Evolutionary conservation across 805 yeast genomes (phyloP), one percentile per base, ranked within the genome.

Genomic region (Naumovozyma baii): DNA sequence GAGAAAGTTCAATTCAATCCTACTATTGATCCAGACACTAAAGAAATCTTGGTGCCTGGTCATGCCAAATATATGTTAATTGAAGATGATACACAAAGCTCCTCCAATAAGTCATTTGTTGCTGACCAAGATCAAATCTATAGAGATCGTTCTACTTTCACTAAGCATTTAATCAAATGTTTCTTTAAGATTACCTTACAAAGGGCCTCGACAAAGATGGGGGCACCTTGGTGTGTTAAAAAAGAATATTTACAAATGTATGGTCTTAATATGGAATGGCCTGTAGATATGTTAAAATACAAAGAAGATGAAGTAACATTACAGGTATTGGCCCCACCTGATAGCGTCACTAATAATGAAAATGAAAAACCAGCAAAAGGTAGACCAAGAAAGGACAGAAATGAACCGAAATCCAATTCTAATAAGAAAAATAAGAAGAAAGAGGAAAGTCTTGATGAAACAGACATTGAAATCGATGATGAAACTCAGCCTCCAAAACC

Each of bases 151-250:
- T 80, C 81, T 44, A 72, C 81, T 39, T 88, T 87, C 64, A 88
- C 96, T 8, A 92, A 90, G 60, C 81, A 88, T 76, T 72, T 83
- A 39, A 82, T 92, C 29, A 83, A 88, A 58, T 80, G 95, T n/a
- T 80, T 92, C 57, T 71, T 88, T 56, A 83, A 88, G 61, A 71
- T 83, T 57, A 73, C 71, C 40, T 26, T 65, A 50, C 72, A 85
- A 56, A 70, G 82, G 5, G 75, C 95, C 40, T 83, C 88, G 1
- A 72, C 80, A 39, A 84, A 83, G 69, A 69, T 80, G 33, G 96
- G 97, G 3, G 90, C 96, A 2, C 97, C 97, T 2, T 92, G 97
- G 97, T 78, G 90, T 16, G 92, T 92, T 13, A 83, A 80, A 55
- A 77, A 75, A 18, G 78, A 80, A 48, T 85, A 75, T 58, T 35